These are phyloP conservation scores for Hypseocharis bilobata DNA, from an alignment of 441 rosid genomes.

Conservation along the genomic window DNA sequence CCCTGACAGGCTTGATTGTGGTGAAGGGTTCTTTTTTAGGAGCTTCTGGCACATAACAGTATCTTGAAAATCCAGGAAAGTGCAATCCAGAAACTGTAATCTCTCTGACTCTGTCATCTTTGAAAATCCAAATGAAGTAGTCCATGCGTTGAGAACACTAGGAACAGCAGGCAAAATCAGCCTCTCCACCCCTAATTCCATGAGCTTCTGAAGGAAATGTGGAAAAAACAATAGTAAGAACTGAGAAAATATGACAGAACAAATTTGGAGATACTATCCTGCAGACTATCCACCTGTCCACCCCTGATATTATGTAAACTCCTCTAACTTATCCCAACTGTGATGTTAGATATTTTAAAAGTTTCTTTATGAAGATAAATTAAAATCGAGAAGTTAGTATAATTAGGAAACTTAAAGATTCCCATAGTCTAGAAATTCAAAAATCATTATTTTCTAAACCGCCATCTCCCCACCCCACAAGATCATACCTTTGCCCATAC, in stretches of 20 bases:
- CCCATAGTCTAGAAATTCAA: too few relatives aligned
- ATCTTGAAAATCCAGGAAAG: constrained; percentile 62
- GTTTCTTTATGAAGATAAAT: too few relatives aligned
- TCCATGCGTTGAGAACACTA: constrained; percentile 56
- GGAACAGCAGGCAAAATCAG: constrained; percentile 75
- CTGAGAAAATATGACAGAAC: neutral
- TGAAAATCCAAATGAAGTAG: constrained; percentile 64
- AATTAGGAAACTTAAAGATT: too few relatives aligned
- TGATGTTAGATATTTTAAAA: too few relatives aligned
- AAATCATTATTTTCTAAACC: too few relatives aligned
- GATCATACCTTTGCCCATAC: too few relatives aligned
- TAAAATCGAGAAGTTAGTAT: too few relatives aligned
- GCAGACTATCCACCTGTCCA: too few relatives aligned
- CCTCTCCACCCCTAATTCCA: constrained; percentile 59
- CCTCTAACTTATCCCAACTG: too few relatives aligned
- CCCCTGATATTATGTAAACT: too few relatives aligned
- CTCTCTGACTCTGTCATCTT: constrained; percentile 43
- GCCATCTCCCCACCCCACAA: too few relatives aligned
- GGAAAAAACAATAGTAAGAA: constrained; percentile 9
- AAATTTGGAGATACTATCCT: neutral
- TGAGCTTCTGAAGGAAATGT: constrained; percentile 46
- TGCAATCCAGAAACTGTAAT: constrained; percentile 36
- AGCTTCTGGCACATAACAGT: constrained; percentile 63
- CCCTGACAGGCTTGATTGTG: constrained; percentile 24
- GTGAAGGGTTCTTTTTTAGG: constrained; percentile 24